phyloP scores from a whole-genome alignment of 148 eudicot genomes.

The Dysphania ambrosioides region DNA sequence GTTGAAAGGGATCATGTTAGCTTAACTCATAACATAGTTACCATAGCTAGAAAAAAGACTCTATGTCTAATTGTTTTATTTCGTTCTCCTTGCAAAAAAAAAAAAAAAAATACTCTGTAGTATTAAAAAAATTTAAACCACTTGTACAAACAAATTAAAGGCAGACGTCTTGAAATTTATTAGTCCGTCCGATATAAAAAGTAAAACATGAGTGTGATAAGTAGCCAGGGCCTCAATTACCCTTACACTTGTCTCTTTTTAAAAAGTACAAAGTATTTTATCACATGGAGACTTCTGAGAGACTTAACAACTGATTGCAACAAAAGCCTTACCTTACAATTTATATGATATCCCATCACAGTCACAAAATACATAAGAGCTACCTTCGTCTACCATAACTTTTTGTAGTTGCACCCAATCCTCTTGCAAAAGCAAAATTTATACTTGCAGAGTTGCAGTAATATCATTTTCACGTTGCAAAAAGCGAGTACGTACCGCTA shows the following conservation, averaged over 20 bases:
- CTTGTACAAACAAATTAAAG: no score
- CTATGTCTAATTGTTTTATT: no score
- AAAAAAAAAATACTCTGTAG: no score
- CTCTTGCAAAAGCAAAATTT: neutral
- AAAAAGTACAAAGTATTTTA: slow-evolving; percentile 7
- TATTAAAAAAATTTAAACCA: no score
- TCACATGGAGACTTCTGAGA: no score
- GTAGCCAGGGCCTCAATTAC: neutral
- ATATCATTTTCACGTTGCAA: neutral
- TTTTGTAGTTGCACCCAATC: neutral
- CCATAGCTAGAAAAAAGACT: no score
- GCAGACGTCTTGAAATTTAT: no score
- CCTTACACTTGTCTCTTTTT: neutral
- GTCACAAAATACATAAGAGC: neutral
- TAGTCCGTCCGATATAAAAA: no score
- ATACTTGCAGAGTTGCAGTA: neutral
- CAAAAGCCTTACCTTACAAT: slow-evolving; percentile 9
- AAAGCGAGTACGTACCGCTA: neutral
- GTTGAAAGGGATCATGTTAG: no score
- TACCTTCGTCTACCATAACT: slow-evolving; percentile 10
- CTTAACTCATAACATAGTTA: no score
- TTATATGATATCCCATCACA: neutral
- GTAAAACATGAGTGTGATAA: no score
- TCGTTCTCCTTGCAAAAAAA: no score
- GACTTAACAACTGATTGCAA: neutral